Percentiles rank a stretch among this genome's conserved stretches.
phyloP scores from a whole-genome alignment of 495 filamentous ascomycete genomes.

The Emericellopsis terricola region DNA sequence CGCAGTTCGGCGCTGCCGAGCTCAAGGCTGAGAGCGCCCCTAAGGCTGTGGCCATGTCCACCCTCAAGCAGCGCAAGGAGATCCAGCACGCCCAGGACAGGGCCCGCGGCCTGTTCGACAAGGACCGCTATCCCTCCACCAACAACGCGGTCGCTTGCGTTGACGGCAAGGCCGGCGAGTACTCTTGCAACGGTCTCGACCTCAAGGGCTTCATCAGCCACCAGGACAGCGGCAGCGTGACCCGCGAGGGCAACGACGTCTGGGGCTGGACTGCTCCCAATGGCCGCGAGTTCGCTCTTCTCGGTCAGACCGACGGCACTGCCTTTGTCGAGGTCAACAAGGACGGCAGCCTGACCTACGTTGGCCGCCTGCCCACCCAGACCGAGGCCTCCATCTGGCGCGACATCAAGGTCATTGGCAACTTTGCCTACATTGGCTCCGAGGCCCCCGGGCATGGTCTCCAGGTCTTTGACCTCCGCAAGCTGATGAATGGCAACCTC shows the following conservation, averaged over 20 bases:
- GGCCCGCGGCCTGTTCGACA: slow-evolving; percentile 2
- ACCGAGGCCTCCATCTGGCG: slow-evolving; percentile 15
- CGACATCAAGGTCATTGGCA: slow-evolving; percentile 25
- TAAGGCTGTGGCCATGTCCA: neutral
- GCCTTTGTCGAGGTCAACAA: slow-evolving; percentile 27
- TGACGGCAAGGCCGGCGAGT: slow-evolving; percentile 8
- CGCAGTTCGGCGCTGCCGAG: neutral
- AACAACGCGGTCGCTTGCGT: slow-evolving; percentile 2
- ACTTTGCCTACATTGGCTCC: slow-evolving; percentile 28
- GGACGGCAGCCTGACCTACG: slow-evolving; percentile 23
- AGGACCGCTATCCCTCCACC: slow-evolving; percentile 3
- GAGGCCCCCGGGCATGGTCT: slow-evolving; percentile 28
- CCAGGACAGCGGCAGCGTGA: slow-evolving; percentile 7
- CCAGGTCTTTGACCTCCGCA: slow-evolving; percentile 34
- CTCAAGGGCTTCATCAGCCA: slow-evolving; percentile 6
- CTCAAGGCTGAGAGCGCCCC: neutral
- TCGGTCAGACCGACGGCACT: slow-evolving; percentile 30
- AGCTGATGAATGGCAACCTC: slow-evolving; percentile 4
- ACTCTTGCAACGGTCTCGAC: slow-evolving; percentile 7
- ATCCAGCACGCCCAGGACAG: neutral
- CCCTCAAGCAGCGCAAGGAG: neutral
- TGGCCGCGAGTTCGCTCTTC: slow-evolving; percentile 28
- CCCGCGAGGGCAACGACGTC: slow-evolving; percentile 6
- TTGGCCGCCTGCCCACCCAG: slow-evolving; percentile 25
- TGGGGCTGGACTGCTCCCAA: slow-evolving; percentile 23